These are phyloP conservation scores for Colletotrichum filicis DNA, from an alignment of 2,329 filamentous ascomycete genomes.

Conservation along the genomic window DNA sequence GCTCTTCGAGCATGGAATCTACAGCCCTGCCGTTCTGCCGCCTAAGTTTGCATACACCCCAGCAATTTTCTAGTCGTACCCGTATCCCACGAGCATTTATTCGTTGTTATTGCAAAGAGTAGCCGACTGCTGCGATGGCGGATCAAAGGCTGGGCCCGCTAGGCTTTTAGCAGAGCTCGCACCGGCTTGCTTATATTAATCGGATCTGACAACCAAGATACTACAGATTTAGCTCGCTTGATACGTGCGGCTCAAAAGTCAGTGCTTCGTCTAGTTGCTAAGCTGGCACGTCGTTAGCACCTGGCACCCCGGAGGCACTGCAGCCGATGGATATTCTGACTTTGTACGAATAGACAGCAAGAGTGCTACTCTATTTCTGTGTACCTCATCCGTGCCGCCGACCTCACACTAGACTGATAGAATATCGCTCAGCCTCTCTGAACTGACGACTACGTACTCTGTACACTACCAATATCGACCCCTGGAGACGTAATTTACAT, in stretches of 20 bases:
- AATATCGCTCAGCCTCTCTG: background rate
- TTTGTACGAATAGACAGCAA: background rate
- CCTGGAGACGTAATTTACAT: slow-evolving; percentile 25
- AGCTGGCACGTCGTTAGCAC: slow-evolving; percentile 5
- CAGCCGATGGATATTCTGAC: no score
- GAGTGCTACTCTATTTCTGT: background rate
- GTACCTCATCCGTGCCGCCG: background rate
- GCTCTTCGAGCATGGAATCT: background rate
- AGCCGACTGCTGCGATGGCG: background rate
- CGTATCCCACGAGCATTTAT: background rate
- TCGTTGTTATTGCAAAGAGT: background rate
- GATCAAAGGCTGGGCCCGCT: slow-evolving; percentile 3
- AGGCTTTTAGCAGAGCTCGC: slow-evolving; percentile 9
- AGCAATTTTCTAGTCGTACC: background rate
- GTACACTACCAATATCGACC: background rate
- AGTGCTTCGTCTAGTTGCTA: background rate
- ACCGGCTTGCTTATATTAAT: slow-evolving; percentile 6
- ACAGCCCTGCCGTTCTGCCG: background rate
- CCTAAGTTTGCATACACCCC: background rate
- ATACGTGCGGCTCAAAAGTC: slow-evolving; percentile 21
- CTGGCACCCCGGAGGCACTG: background rate
- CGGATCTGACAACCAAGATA: background rate
- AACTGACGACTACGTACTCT: background rate
- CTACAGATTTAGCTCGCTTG: background rate
- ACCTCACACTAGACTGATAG: background rate